These are phyloP conservation scores for Gremmenia infestans DNA, from an alignment of 2,329 filamentous ascomycete genomes.

Conservation along the genomic window DNA sequence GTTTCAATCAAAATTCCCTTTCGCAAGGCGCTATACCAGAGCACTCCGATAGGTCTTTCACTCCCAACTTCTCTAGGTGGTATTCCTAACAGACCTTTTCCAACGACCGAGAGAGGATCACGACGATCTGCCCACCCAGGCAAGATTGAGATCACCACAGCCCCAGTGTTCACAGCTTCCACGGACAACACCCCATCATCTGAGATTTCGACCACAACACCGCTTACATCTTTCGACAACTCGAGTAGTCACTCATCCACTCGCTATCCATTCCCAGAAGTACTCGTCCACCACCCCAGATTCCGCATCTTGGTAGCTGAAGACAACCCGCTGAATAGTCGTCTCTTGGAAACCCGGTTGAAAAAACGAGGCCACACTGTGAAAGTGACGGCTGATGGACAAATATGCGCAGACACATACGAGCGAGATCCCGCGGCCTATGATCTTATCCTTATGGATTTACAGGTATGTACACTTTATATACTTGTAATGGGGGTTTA, in stretches of 20 bases:
- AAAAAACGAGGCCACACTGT: constrained; percentile 66
- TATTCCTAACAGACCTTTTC: constrained; percentile 1
- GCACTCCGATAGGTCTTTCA: neutral
- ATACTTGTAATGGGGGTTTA: neutral
- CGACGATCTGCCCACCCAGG: neutral
- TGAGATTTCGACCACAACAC: neutral
- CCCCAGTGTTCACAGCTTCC: neutral
- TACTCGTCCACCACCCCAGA: neutral
- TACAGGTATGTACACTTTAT: constrained; percentile 10
- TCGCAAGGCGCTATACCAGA: constrained; percentile 8
- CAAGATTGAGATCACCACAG: neutral
- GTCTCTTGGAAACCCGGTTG: constrained; percentile 70
- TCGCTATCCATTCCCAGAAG: constrained; percentile 7
- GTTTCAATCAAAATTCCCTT: constrained; percentile 24
- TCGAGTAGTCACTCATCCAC: neutral
- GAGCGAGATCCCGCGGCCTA: constrained; percentile 42
- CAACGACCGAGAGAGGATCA: neutral
- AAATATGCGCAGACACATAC: constrained; percentile 69
- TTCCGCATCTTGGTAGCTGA: constrained; percentile 64
- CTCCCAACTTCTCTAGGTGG: constrained; percentile 12
- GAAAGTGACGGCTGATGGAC: constrained; percentile 68
- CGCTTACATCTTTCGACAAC: neutral
- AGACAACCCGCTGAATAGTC: constrained; percentile 77
- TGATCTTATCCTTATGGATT: constrained; percentile 23
- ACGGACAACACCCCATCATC: neutral